Evolutionary conservation across 2,329 filamentous ascomycete genomes (phyloP), one percentile per base, ranked within the genome.

Genomic region (Beauveria sp.): DNA sequence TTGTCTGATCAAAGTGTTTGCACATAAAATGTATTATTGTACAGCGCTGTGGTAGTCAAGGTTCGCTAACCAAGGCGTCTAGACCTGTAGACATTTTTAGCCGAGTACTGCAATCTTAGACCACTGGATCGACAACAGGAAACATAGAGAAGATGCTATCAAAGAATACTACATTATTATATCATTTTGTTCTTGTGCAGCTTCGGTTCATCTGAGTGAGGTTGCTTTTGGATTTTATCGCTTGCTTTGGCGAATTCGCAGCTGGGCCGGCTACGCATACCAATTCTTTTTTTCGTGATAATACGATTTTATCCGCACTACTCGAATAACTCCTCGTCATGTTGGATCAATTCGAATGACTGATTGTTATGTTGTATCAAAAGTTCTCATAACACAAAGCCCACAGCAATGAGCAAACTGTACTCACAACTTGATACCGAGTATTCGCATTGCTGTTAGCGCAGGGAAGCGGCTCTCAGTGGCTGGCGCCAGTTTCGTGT

Each of bases 1-100:
- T 86, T 83, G 77, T 84, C 86, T 88, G 83, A 85, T 72, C 74
- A 42, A 42, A 45, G 58, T 46, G 40, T 46, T 58, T 40, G 60
- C 47, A 34, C 46, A 62, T 57, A 1, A 4, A 4, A 24, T 57
- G 0, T 2, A 24, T 47, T 28, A 14, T 52, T 51, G 52, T 26
- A 45, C 40, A 43, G 24, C 46, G 3, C 38, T 51, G 7, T 51
- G 16, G 40, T 46, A 22, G 45, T 46, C 26, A 38, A 26, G 22
- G 40, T 43, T 58, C 58, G 53, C 60, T 62, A 62, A 62, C 51
- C 26, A 8, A 10, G 40, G 10, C 34, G 45, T 22, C 51, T 30
- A 58, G 56, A 42, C 22, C 7, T 53, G 57, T 53, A 53, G 26
- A 10, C 8, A 24, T 26, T 2, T 50, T 20, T 14, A 54, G 12